Conservation (phyloP, 208 protist genomes). For the Eutreptiella sp. region DNA sequence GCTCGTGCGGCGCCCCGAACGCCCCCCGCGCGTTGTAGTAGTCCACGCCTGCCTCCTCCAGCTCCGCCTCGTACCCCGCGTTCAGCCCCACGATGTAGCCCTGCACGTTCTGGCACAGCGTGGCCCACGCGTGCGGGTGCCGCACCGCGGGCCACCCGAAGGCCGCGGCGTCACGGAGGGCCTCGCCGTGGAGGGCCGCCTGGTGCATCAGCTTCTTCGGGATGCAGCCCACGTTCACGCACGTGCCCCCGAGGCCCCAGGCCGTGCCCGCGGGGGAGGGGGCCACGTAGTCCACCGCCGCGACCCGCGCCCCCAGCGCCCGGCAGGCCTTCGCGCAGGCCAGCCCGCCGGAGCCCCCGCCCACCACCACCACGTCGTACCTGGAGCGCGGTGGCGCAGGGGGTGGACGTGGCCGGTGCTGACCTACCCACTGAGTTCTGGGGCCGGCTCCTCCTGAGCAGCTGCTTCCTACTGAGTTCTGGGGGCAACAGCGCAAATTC, state of each 20-base stretch:
- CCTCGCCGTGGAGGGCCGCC: constrained; percentile 42
- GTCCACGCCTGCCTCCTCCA: constrained; percentile 46
- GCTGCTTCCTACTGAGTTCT: too few relatives aligned
- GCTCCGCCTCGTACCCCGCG: constrained; percentile 50
- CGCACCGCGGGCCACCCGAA: constrained; percentile 37
- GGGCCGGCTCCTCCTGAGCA: too few relatives aligned
- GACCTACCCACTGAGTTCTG: too few relatives aligned
- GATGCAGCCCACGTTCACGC: constrained; percentile 75
- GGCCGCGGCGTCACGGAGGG: constrained; percentile 12
- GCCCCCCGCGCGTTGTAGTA: constrained; percentile 55
- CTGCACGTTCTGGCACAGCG: constrained; percentile 43
- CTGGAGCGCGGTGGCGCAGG: not conserved
- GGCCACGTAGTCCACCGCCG: constrained; percentile 62
- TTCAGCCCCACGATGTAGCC: constrained; percentile 62
- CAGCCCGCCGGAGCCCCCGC: constrained; percentile 70
- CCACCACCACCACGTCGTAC: constrained; percentile 67
- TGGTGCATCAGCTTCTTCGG: constrained; percentile 76
- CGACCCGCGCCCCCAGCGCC: constrained; percentile 39
- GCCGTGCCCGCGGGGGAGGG: constrained; percentile 57
- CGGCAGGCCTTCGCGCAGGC: constrained; percentile 53
- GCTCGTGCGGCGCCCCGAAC: constrained; percentile 55
- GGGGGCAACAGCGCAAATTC: too few relatives aligned
- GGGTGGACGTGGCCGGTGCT: not conserved
- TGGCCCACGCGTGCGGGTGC: constrained; percentile 26
- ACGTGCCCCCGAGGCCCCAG: constrained; percentile 63